phyloP scores from a whole-genome alignment of 768 basidiomycete genomes.

The Lepiota subincarnata region DNA sequence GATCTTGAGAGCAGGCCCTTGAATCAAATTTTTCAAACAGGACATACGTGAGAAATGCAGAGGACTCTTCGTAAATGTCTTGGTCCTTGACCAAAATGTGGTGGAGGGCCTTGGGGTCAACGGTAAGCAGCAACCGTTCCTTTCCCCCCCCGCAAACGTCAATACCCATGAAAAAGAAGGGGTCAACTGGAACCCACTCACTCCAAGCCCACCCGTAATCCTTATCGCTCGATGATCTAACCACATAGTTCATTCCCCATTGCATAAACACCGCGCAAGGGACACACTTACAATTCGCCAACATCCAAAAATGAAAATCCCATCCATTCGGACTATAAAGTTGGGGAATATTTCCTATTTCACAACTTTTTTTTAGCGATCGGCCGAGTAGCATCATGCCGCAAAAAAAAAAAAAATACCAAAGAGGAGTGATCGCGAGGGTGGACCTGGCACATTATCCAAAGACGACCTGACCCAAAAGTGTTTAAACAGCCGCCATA shows the following conservation, averaged over 20 bases:
- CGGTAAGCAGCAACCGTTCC: slow-evolving; percentile 36
- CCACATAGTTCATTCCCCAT: background rate
- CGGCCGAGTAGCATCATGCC: background rate
- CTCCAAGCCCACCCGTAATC: slow-evolving; percentile 32
- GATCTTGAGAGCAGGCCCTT: slow-evolving; percentile 10
- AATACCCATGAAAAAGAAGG: background rate
- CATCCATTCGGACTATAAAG: slow-evolving; percentile 30
- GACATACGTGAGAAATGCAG: slow-evolving; percentile 9
- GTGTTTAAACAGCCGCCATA: background rate
- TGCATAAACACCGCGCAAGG: background rate
- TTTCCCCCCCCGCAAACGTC: slow-evolving; percentile 9
- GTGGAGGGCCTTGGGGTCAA: slow-evolving; percentile 41
- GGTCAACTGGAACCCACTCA: slow-evolving; percentile 16
- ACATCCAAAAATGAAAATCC: slow-evolving; percentile 31
- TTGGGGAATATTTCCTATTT: slow-evolving; percentile 30
- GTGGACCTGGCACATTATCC: slow-evolving; percentile 11
- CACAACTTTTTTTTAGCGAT: background rate
- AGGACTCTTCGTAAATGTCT: slow-evolving; percentile 20
- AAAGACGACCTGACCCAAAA: slow-evolving; percentile 5
- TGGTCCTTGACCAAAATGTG: slow-evolving; percentile 42
- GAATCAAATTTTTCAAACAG: background rate
- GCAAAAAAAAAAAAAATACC: slow-evolving; percentile 23
- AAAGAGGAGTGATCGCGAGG: slow-evolving; percentile 24
- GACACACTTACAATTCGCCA: slow-evolving; percentile 25
- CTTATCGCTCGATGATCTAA: slow-evolving; percentile 31